These are phyloP conservation scores for Neurospora sublineolata DNA, from an alignment of 495 filamentous ascomycete species.

Conservation along the genomic window DNA sequence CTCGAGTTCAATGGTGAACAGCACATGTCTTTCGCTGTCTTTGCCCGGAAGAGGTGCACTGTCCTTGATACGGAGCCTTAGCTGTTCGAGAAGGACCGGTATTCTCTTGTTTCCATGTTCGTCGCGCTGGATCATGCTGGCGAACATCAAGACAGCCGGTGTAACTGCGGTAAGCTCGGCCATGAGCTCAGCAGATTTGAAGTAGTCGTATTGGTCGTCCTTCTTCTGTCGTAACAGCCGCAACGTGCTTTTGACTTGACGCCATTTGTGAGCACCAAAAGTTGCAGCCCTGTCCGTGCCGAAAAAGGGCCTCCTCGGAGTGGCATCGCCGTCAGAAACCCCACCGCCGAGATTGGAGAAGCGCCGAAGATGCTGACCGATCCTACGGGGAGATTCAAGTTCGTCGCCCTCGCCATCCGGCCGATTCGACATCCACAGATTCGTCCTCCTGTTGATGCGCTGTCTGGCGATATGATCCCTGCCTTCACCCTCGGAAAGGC, in stretches of 20 bases:
- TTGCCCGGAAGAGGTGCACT: slow-evolving; percentile 50
- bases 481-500: slow-evolving; percentile 82
- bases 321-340: slow-evolving; percentile 40
- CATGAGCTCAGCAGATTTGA: slow-evolving; percentile 92
- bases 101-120: slow-evolving; percentile 92
- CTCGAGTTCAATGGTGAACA: slow-evolving; percentile 87
- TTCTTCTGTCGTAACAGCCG: slow-evolving; percentile 74
- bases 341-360: slow-evolving; percentile 57
- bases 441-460: slow-evolving; percentile 45
- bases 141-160: slow-evolving; percentile 83
- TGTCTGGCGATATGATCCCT: slow-evolving; percentile 53
- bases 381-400: slow-evolving; percentile 43
- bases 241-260: slow-evolving; percentile 70
- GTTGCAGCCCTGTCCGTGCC: slow-evolving; percentile 59
- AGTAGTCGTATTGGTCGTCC: slow-evolving; percentile 78
- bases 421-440: slow-evolving; percentile 35
- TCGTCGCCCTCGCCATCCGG: slow-evolving; percentile 30
- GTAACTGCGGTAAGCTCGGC: slow-evolving; percentile 86
- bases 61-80: slow-evolving; percentile 78
- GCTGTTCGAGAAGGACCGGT: slow-evolving; percentile 86
- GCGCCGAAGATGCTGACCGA: slow-evolving; percentile 61
- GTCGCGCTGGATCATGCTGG: slow-evolving; percentile 93
- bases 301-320: slow-evolving; percentile 39
- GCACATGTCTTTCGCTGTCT: slow-evolving; percentile 65
- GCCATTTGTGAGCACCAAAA: slow-evolving; percentile 76